Conservation (phyloP, 148 eudicot species). For the Cornus controversa region DNA sequence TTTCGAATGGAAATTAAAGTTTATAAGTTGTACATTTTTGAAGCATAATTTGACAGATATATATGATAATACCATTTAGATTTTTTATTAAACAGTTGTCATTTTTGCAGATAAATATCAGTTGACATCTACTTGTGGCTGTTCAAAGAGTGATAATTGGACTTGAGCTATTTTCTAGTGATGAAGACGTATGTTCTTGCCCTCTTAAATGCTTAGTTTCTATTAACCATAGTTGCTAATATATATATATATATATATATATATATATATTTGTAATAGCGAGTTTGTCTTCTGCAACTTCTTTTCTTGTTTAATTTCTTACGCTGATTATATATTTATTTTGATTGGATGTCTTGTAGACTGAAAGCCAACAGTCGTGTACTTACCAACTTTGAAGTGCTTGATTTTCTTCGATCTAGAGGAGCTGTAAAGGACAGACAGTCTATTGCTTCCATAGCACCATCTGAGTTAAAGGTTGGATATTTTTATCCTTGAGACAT, state of each 20-base stretch:
- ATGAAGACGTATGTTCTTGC: neutral
- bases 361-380: slow-evolving; percentile 35
- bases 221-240: neutral
- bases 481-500: neutral
- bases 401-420: slow-evolving; percentile 45
- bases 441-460: slow-evolving; percentile 37
- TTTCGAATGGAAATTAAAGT: neutral
- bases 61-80: too few relatives aligned
- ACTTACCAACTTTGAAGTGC: slow-evolving; percentile 53
- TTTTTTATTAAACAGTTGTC: neutral
- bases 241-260: too few relatives aligned
- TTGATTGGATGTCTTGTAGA: slow-evolving; percentile 20
- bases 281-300: neutral
- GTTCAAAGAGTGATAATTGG: neutral
- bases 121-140: neutral
- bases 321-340: neutral
- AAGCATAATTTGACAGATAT: neutral
- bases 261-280: too few relatives aligned
- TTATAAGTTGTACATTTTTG: neutral
- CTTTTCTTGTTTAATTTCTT: too few relatives aligned
- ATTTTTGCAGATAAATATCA: neutral
- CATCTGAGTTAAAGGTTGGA: slow-evolving; percentile 64
- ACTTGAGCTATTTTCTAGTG: neutral
- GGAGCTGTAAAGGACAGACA: slow-evolving; percentile 55
- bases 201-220: neutral